Conservation (phyloP, 345 rosid genomes). For the Pseudoturritis turrita region DNA sequence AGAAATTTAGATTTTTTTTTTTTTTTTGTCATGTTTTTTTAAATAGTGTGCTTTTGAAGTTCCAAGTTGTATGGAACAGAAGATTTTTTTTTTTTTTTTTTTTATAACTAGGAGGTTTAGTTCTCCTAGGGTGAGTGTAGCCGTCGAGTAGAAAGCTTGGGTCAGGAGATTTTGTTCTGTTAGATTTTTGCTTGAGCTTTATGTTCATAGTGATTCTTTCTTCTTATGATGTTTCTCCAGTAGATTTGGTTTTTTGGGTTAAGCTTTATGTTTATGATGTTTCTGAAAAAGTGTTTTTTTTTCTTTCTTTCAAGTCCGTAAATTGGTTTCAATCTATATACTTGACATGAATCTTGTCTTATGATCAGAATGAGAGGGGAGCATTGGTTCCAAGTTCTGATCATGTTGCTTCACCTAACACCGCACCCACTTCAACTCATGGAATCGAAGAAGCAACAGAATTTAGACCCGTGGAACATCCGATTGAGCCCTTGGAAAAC, state of each 20-base stretch:
- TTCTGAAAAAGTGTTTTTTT: background rate
- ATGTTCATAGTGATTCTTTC: background rate
- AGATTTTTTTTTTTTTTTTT: no score
- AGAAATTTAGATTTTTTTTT: background rate
- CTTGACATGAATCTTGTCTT: background rate
- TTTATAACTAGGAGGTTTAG: no score
- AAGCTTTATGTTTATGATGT: no score
- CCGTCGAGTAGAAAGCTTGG: no score
- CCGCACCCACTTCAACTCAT: constrained; percentile 42
- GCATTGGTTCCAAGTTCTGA: constrained; percentile 52
- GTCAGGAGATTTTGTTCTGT: constrained; percentile 3
- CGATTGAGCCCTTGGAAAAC: constrained; percentile 67
- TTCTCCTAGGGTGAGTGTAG: no score
- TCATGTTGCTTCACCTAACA: constrained; percentile 22
- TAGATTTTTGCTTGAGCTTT: background rate
- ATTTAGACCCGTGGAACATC: constrained; percentile 92
- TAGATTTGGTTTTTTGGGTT: background rate
- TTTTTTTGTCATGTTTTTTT: background rate
- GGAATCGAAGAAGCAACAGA: constrained; percentile 76
- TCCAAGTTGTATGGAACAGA: background rate
- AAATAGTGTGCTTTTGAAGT: background rate
- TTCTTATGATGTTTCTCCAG: background rate
- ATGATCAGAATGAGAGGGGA: constrained; percentile 57
- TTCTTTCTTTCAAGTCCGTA: background rate
- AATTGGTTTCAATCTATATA: background rate